phyloP scores from a whole-genome alignment of 768 basidiomycete genomes.

The Mrakia gelida region DNA sequence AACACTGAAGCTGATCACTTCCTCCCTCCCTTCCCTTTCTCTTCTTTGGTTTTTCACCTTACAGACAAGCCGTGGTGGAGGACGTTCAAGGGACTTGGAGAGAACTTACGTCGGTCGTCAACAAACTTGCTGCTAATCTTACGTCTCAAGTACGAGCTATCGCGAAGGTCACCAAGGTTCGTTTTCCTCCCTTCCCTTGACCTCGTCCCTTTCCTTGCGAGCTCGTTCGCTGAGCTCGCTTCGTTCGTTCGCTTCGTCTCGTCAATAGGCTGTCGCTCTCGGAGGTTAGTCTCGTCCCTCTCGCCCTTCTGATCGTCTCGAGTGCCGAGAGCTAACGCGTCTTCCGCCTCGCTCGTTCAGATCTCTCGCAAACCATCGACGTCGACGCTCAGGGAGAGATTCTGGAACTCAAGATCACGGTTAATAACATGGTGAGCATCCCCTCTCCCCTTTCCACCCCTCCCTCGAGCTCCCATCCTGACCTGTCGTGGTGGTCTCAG shows the following conservation, averaged over 20 bases:
- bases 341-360: constrained; percentile 38
- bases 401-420: constrained; percentile 58
- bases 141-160: constrained; percentile 68
- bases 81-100: constrained; percentile 93
- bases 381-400: constrained; percentile 84
- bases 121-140: constrained; percentile 51
- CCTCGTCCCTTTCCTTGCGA: too few species aligned
- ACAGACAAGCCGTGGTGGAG: constrained; percentile 70
- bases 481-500: constrained; percentile 7
- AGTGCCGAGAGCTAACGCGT: not conserved
- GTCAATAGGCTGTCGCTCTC: constrained; percentile 57
- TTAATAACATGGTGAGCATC: constrained; percentile 78
- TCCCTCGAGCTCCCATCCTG: not conserved
- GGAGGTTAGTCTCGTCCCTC: constrained; percentile 47
- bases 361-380: constrained; percentile 87
- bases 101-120: constrained; percentile 82
- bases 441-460: constrained; percentile 56
- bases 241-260: too few species aligned
- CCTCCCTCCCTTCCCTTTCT: not conserved
- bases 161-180: constrained; percentile 79
- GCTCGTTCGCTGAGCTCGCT: too few species aligned
- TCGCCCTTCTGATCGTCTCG: not conserved
- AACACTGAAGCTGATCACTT: not conserved
- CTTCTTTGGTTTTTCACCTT: not conserved
- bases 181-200: constrained; percentile 10